Evolutionary conservation across 441 rosid genomes (phyloP), one percentile per base, ranked within the genome.

Genomic region (Cnidoscolus chayamansa): DNA sequence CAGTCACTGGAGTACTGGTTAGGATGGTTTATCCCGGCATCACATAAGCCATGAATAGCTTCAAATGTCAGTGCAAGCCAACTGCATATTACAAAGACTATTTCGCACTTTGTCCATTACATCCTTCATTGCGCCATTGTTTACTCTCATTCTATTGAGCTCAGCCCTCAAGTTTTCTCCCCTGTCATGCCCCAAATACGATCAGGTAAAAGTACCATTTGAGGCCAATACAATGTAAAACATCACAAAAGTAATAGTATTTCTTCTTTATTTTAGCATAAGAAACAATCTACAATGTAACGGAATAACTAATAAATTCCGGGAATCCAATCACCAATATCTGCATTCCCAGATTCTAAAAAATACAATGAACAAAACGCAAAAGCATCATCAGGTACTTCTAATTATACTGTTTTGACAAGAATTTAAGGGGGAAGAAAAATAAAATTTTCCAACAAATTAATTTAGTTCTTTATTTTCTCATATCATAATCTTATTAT

Each of bases 61-160:
- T 95, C 98, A 77, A 91, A 95, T 1, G 94, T 90, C 72, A 93
- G 99, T 96, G 84, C 99, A 96, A 9, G 98, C 97, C 77, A 93
- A 82, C 99, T 95, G 87, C 75, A 74, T 48, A 58, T 71, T 74
- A 78, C 59, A 60, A 54, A 6, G 20, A 20, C 84, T 87, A 73
- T 93, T 86, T 71, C 76, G 85, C 76, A 86, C 95, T 88, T 93
- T 90, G 68, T 86, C 99, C 81, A 89, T 82, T 65, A 90, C 88
- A 71, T 86, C 97, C 59, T 90, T 92, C 70, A 80, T 64, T 61
- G 86, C 90, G 45, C 88, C 88, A 81, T 83, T 81, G 75, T 85
- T 82, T 45, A 90, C 80, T 77, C 97, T 97, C 95, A 88, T 90
- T 86, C 85, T 79, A 80, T 82, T 72, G 66, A 93, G 90, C 67